Base-by-base conservation (phyloP, 805 yeast genomes). In the Schizosaccharomyces pombe region DNA sequence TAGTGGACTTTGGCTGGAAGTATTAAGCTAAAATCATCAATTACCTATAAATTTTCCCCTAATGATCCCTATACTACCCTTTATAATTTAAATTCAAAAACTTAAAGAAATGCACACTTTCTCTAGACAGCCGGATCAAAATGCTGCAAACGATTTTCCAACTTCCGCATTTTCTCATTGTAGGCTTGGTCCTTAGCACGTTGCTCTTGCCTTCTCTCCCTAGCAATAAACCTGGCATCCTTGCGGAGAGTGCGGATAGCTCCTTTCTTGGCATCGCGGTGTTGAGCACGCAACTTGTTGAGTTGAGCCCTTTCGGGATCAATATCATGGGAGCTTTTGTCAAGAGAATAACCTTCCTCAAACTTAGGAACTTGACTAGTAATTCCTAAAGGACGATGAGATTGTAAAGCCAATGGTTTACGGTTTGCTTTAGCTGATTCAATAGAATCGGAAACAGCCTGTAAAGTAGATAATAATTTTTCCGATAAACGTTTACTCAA, bases 341-440 rank as follows among this genome's bases (percentile, higher is more conserved):
- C 95, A 56, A 95, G 95, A 69, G 87, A 89, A 76, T 80, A 91
- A 72, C 86, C 85, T 63, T 85, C 97, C 68, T 89, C 96, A 65
- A 82, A 91, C 68, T 83, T 80, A 59, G 99, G 99, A 37, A 86
- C 82, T 62, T 75, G 75, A 1, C 94, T 75, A 43, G 86, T 80
- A 62, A 91, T 82, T 2, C 95, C 82, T 55, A 91, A 64, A 26
- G 94, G 85, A 62, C 76, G 77, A 70, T 87, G 96, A 5, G 76
- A 69, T 68, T 91, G 99, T 58, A 91, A 72, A 14, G 77, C 70
- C 61, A 91, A 74, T 56, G 96, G 95, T 56, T 65, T 69, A 57
- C 83, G 76, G 14, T 73, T 77, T 39, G 72, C 69, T 19, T 55
- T 56, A 5, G 75, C 67, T 58, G 80, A 71, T 56, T 71, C 74